Percentiles rank a stretch among this genome's conserved stretches.
Conservation (phyloP, 331 rosid species). For the Telfairia occidentalis region DNA sequence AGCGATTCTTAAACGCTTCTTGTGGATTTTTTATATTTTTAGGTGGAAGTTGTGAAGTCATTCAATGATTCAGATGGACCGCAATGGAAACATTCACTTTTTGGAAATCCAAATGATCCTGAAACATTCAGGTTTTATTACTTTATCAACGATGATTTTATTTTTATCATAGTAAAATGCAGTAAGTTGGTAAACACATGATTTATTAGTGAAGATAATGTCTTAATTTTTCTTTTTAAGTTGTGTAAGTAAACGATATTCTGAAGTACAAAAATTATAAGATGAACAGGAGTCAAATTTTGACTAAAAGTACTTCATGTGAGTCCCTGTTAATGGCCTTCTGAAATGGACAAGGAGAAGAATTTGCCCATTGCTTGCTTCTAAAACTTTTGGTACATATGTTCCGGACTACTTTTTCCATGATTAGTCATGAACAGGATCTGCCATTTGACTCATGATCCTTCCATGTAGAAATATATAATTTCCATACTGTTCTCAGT, state of each 20-base stretch:
- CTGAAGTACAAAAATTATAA: background rate
- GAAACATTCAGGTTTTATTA: slow-evolving; percentile 75
- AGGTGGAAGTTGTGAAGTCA: slow-evolving; percentile 92
- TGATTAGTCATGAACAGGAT: background rate
- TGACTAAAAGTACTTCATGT: background rate
- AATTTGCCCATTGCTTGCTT: no score
- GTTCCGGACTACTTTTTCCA: background rate
- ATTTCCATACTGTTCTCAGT: background rate
- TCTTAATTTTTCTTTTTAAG: background rate
- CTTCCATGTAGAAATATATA: background rate
- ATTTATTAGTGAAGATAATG: background rate
- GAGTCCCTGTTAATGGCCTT: background rate
- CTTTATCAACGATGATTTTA: background rate
- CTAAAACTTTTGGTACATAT: background rate
- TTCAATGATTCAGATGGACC: slow-evolving; percentile 84
- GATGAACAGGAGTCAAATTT: background rate
- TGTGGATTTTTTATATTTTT: slow-evolving; percentile 19
- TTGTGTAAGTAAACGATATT: background rate
- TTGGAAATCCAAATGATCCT: slow-evolving; percentile 89
- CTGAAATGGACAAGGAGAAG: background rate
- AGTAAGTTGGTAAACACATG: background rate
- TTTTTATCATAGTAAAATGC: background rate
- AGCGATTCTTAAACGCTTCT: background rate
- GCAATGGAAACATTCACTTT: slow-evolving; percentile 84
- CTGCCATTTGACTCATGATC: background rate